Evolutionary conservation across 208 protist species (phyloP), one percentile per base, ranked within the genome.

Genomic region (Wallacemonas collosoma): DNA sequence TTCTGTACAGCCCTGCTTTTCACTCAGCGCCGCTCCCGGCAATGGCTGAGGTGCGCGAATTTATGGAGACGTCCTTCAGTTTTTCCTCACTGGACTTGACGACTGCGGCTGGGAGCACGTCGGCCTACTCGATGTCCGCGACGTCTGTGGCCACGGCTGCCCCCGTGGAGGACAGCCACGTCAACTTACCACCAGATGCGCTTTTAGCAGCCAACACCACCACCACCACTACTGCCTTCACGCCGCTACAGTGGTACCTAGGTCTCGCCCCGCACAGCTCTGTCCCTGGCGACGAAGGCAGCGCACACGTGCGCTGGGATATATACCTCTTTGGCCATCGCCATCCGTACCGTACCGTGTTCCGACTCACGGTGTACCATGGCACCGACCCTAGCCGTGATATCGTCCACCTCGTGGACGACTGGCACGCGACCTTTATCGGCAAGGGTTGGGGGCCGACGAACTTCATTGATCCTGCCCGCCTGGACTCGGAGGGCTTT

Each of bases 381-480:
- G 61, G 55, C 39, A 45, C 44, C 26, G 78, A 83, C 56, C 75
- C 82, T 9, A 40, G 56, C 11, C 57, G 66, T 11, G 82, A 87
- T 58, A 66, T 82, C 11, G 60, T 77, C 53, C 82, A 85, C 60
- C 48, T 58, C 2, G 82, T 87, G 43, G 78, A 72, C 17, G 82
- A 87, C 69, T 87, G 82, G 82, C 47, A 61, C 38, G 64, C 71
- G 38, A 70, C 72, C 35, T 87, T 77, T 76, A 76, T 69, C 5
- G 82, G 82, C 15, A 84, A 87, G 55, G 82, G 82, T 35, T 87
- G 82, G 82, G 82, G 82, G 17, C 82, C 82, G 7, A 48, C 81
- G 50, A 72, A 80, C 41, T 84, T 87, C 43, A 83, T 87, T 45
- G 60, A 84, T 40, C 68, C 69, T 45, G 43, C 68, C 48, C 69